A percentile compares a stretch with the other conserved stretches of the same genome.
phyloP scores from a whole-genome alignment of 768 basidiomycete species.

The Hirschioporus abietinus region DNA sequence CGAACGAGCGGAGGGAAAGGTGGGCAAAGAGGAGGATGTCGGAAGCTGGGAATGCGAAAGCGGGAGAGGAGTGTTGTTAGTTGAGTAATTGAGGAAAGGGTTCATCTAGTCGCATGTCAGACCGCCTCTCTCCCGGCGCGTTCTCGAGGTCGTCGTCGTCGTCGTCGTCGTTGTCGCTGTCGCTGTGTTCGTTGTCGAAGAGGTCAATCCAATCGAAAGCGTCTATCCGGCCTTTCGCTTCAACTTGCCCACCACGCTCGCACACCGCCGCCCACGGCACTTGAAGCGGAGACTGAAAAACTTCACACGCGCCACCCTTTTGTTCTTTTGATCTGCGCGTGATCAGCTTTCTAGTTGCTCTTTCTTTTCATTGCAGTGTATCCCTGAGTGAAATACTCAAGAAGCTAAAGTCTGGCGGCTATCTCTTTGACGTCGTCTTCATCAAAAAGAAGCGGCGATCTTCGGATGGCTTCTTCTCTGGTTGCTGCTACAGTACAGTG shows the following conservation, averaged over 20 bases:
- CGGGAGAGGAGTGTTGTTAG: not conserved
- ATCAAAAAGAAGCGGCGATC: no score
- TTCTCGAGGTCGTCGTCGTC: not conserved
- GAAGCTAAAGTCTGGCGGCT: no score
- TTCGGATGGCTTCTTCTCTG: no score
- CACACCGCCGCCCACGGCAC: not conserved
- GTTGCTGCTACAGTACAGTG: no score
- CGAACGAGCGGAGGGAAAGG: not conserved
- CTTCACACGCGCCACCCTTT: not conserved
- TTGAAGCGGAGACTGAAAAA: not conserved
- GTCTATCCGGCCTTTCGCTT: not conserved
- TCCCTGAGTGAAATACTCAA: no score
- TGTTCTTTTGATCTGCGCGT: no score
- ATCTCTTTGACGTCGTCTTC: no score
- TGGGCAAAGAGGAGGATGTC: not conserved
- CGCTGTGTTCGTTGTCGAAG: not conserved
- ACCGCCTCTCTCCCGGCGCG: not conserved
- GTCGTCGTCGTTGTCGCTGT: no score
- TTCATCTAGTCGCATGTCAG: not conserved
- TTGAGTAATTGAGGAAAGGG: not conserved
- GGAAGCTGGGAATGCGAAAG: constrained; percentile 1
- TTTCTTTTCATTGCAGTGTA: no score
- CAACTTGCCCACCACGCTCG: no score
- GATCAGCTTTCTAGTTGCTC: no score
- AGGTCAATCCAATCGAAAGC: not conserved